Conservation (phyloP, 345 rosid species). For the Salix caprea region DNA sequence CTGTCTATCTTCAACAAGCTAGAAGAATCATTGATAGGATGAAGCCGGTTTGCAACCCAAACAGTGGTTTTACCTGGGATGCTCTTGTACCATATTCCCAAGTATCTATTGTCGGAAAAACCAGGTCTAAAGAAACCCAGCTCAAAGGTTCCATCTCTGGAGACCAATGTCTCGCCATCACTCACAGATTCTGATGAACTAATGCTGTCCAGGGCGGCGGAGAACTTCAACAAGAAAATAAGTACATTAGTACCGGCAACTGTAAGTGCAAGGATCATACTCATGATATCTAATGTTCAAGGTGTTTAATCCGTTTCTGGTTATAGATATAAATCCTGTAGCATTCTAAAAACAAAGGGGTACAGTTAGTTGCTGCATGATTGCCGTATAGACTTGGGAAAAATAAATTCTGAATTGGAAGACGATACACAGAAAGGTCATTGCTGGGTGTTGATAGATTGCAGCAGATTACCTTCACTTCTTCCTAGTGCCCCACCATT, state of each 20-base stretch:
- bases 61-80: slow-evolving; percentile 6
- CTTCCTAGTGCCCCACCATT: too few relatives aligned
- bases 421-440: too few relatives aligned
- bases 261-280: not conserved
- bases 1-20: slow-evolving; percentile 1
- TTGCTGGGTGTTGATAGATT: too few relatives aligned
- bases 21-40: slow-evolving; percentile 7
- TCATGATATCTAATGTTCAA: not conserved
- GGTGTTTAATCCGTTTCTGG: not conserved
- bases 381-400: too few relatives aligned
- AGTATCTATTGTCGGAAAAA: not conserved
- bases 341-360: too few relatives aligned
- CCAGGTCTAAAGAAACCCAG: slow-evolving; percentile 15
- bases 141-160: slow-evolving; percentile 5
- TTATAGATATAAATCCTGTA: not conserved
- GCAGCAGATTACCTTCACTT: too few relatives aligned
- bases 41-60: slow-evolving; percentile 11
- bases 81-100: slow-evolving; percentile 11
- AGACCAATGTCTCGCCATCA: slow-evolving; percentile 8
- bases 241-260: not conserved
- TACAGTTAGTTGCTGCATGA: too few relatives aligned
- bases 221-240: not conserved
- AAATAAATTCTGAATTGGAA: too few relatives aligned
- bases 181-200: not conserved
- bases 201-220: slow-evolving; percentile 7